A percentile compares a stretch with the other conserved stretches of the same genome.
These are phyloP conservation scores for Fagus crenata DNA, from an alignment of 306 rosid species.

Conservation along the genomic window DNA sequence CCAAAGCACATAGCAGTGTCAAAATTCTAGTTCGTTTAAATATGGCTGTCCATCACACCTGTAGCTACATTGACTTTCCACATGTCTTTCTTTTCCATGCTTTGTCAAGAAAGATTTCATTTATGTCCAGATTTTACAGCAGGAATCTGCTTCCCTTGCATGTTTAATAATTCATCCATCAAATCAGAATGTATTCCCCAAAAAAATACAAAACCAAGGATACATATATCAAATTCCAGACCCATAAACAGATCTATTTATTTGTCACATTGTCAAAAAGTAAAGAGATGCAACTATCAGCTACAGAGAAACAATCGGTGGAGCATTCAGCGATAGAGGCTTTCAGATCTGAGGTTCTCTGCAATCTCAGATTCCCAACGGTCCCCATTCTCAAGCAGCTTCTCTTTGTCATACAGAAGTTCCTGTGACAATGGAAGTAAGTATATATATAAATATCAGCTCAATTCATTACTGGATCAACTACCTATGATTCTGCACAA, in stretches of 20 bases:
- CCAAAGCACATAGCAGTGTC: neutral
- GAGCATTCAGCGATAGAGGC: constrained; percentile 82
- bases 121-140: constrained; percentile 1
- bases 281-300: constrained; percentile 19
- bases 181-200: neutral
- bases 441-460: constrained; percentile 1
- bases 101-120: neutral
- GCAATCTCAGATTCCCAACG: constrained; percentile 99
- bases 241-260: constrained; percentile 34
- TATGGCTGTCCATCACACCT: neutral
- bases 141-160: neutral
- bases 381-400: constrained; percentile 96
- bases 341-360: constrained; percentile 95
- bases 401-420: constrained; percentile 98
- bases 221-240: constrained; percentile 24
- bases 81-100: constrained; percentile 4
- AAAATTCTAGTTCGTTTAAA: neutral
- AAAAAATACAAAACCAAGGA: neutral
- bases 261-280: constrained; percentile 26
- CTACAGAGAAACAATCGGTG: constrained; percentile 4
- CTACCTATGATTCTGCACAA: constrained; percentile 13
- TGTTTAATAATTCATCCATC: neutral
- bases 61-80: neutral
- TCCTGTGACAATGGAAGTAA: constrained; percentile 52
- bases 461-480: constrained; percentile 1